Evolutionary conservation across 139 green algal species (phyloP).

Genomic region (Pleodorina starrii): DNA sequence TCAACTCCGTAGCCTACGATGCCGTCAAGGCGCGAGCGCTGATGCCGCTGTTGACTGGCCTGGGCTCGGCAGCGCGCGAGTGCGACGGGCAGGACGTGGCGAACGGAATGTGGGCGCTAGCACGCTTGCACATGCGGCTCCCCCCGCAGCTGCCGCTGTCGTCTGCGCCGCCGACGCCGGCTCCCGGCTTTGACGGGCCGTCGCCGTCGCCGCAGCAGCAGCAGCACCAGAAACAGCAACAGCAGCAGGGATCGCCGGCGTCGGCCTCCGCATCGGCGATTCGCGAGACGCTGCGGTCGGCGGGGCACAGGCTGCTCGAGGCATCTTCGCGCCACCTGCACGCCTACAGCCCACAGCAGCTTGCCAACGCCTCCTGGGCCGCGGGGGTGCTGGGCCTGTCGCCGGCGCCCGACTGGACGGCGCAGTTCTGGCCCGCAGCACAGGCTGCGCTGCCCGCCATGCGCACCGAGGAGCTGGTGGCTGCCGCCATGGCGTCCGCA

Average conservation of each 20-base stretch:
- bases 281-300: not conserved
- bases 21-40: not conserved
- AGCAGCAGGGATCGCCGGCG: not conserved
- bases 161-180: no score
- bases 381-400: constrained; percentile 21
- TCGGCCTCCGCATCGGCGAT: no score
- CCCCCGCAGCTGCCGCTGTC: not conserved
- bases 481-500: not conserved
- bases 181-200: no score
- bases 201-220: not conserved
- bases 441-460: not conserved
- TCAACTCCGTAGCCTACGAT: not conserved
- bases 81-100: constrained; percentile 17
- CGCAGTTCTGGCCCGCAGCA: constrained; percentile 23
- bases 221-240: not conserved
- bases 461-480: constrained; percentile 36
- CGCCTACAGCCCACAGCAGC: constrained; percentile 36
- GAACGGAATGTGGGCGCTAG: constrained; percentile 32
- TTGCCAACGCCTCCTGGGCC: constrained; percentile 48
- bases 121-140: not conserved
- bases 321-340: constrained; percentile 15
- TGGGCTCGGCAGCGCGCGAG: not conserved
- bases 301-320: not conserved
- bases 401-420: constrained; percentile 24
- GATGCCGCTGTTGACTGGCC: not conserved